Base-by-base conservation (phyloP, 1,284 basidiomycete species). In the Bjerkandera adusta region DNA sequence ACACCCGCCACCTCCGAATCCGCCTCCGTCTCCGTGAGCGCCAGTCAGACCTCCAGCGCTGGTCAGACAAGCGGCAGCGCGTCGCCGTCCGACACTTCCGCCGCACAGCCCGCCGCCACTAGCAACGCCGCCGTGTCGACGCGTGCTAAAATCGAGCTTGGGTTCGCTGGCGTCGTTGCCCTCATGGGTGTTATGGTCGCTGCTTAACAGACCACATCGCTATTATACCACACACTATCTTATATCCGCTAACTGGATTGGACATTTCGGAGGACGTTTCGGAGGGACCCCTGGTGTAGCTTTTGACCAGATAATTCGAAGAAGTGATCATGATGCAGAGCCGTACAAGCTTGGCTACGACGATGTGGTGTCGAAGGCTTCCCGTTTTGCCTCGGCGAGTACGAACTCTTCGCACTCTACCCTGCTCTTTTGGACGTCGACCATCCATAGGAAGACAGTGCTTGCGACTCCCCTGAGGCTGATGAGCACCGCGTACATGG, bases 341-440 rank as follows among this genome's bases (percentile, higher is more conserved):
- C n/a, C n/a, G n/a, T n/a, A n/a, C n/a, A n/a, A n/a, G n/a, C n/a
- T n/a, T n/a, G n/a, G n/a, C n/a, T n/a, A 8, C 8, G 36, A 38
- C 3, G 36, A 38, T 4, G 21, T 25, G n/a, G 18, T 30, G 8
- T 50, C 53, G 49, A 85, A 85, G 8, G 70, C 78, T 26, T 76
- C 65, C 26, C 71, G 64, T 47, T 65, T 63, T 25, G 71, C 71
- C 60, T 86, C 84, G 16, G 82, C 83, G 32, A 61, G 59, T 1
- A 86, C 59, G 58, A 87, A 87, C 44, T 71, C 75, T 8, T 78
- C 76, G 59, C 85, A 88, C 54, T 89, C 85, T 12, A 68, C 50
- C 36, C 77, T 71, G 52, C 83, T 85, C 67, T 87, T 89, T 48
- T 81, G 70, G 35, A 87, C 73, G 60, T 90, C 81, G 20, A 91